Evolutionary conservation across 2,329 filamentous ascomycete genomes (phyloP).

Genomic region (Beauveria varroae): DNA sequence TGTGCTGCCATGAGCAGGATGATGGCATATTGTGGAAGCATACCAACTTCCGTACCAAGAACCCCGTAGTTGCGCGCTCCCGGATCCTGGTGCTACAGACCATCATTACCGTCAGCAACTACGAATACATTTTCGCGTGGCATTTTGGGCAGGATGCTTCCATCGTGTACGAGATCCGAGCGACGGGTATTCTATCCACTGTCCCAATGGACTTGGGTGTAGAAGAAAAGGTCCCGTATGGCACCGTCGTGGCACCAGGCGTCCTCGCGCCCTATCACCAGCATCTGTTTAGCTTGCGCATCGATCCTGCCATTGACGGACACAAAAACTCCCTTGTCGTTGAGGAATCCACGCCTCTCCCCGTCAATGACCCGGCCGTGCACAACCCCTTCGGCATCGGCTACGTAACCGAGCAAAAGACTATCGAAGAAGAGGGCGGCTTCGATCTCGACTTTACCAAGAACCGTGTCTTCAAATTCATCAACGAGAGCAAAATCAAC

Average conservation of each 20-base stretch:
- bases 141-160: constrained; percentile 46
- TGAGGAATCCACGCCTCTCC: constrained; percentile 34
- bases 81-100: constrained; percentile 53
- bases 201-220: constrained; percentile 46
- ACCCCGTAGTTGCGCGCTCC: constrained; percentile 46
- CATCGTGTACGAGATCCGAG: constrained; percentile 27
- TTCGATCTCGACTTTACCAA: constrained; percentile 43
- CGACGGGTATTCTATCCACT: constrained; percentile 37
- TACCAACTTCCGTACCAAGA: constrained; percentile 49
- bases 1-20: constrained; percentile 30
- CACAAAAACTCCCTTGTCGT: constrained; percentile 43
- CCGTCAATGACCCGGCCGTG: constrained; percentile 30
- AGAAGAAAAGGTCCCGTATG: constrained; percentile 40
- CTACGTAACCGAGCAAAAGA: constrained; percentile 33
- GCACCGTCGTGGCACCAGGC: constrained; percentile 54
- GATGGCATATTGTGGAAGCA: constrained; percentile 57
- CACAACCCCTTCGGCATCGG: constrained; percentile 47
- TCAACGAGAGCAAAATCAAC: constrained; percentile 37
- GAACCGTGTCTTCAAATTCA: constrained; percentile 41
- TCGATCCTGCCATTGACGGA: constrained; percentile 59
- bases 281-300: constrained; percentile 57
- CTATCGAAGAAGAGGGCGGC: constrained; percentile 35
- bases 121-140: constrained; percentile 44
- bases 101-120: constrained; percentile 56
- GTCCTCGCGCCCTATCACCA: constrained; percentile 61